Conservation (phyloP, 192 early-diverging fungal genomes). For the Coemansia sp. region DNA sequence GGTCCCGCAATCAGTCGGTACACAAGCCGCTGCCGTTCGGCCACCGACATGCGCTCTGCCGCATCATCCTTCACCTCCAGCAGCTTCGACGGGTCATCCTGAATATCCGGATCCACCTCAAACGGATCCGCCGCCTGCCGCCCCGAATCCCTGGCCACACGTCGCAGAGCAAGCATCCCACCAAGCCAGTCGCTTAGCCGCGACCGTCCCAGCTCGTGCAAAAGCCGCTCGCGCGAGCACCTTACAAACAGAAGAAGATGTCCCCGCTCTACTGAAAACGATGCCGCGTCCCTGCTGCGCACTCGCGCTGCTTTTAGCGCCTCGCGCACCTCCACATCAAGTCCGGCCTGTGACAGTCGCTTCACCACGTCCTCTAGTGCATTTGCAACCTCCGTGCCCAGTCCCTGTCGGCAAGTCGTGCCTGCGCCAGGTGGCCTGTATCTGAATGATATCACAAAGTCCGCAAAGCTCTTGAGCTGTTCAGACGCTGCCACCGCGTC, state of each 20-base stretch:
- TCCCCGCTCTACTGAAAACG: conserved; percentile 21
- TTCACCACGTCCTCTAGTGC: conserved; percentile 59
- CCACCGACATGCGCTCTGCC: conserved; percentile 21
- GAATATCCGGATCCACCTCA: conserved; percentile 36
- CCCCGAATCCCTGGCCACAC: conserved; percentile 18
- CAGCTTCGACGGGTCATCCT: conserved; percentile 39
- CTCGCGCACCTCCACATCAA: conserved; percentile 65
- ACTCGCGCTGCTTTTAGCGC: conserved; percentile 34
- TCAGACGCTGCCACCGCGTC: not conserved
- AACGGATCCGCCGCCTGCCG: conserved; percentile 22
- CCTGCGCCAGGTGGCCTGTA: not conserved
- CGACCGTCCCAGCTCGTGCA: conserved; percentile 49
- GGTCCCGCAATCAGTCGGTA: conserved; percentile 41
- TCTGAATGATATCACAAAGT: conserved; percentile 46
- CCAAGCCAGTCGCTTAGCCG: conserved; percentile 75
- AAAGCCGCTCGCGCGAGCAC: conserved; percentile 60
- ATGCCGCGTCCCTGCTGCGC: not conserved
- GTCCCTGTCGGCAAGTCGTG: conserved; percentile 8
- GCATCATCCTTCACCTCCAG: conserved; percentile 14
- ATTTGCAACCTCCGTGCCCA: not conserved
- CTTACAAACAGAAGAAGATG: conserved; percentile 66
- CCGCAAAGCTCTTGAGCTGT: conserved; percentile 30
- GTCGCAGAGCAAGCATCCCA: conserved; percentile 58
- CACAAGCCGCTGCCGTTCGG: conserved; percentile 44
- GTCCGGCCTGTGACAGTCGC: conserved; percentile 61